Evolutionary conservation across 2,329 filamentous ascomycete species (phyloP), one percentile per base, ranked within the genome.

Genomic region (Trichophyton simii): DNA sequence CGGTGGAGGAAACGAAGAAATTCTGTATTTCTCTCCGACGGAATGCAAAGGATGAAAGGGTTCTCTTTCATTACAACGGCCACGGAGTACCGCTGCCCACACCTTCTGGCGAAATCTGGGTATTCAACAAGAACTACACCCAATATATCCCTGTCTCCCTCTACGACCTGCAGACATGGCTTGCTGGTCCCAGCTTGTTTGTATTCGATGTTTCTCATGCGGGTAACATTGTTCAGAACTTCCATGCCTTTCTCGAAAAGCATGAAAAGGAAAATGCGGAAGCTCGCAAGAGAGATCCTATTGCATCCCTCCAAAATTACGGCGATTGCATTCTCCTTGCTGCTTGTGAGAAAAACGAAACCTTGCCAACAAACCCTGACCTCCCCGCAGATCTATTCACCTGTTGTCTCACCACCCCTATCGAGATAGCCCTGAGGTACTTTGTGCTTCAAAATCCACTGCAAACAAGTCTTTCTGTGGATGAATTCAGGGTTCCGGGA

Each of bases 151-250:
- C 94, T 0, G 89, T 99, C 50, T 96, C 92, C 0, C 78, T 99
- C 7, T 96, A 95, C 69, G 94, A 99, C 71, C 77, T 99, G 52
- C 92, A 97, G 74, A 87, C 89, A 62, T 99, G 94, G 94, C 83
- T 99, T 6, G 91, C 92, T 64, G 92, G 91, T 0, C 94, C 94
- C 0, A 96, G 91, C 63, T 86, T 99, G 50, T 99, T 95, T 70
- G 94, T 99, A 38, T 99, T 95, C 82, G 94, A 99, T 75, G 96
- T 94, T 70, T 96, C 92, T 15, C 91, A 96, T 74, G 91, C 94
- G 0, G 94, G 92, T 5, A 94, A 96, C 66, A 96, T 99, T 68
- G 84, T 99, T 60, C 87, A 84, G 69, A 97, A 96, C 73, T 99
- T 97, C 72, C 88, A 95, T 70, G 86, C 89, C 18, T 96, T 95